phyloP scores from a whole-genome alignment of 805 yeast species.

The Middelhovenomyces tepae region DNA sequence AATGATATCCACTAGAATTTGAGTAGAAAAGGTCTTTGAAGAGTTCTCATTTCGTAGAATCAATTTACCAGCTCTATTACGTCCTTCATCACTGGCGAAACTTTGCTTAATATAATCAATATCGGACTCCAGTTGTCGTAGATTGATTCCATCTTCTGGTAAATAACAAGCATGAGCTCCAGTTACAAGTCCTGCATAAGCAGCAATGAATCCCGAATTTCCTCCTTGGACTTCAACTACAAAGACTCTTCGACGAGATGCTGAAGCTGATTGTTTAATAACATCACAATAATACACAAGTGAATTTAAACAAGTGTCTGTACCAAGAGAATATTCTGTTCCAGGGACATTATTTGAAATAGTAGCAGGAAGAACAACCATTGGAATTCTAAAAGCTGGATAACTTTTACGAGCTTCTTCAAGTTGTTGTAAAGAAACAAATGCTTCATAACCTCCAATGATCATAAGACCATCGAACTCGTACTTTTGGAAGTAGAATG shows the following conservation, averaged over 20 bases:
- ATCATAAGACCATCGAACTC: slow-evolving; percentile 80
- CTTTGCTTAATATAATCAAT: slow-evolving; percentile 58
- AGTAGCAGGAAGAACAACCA: slow-evolving; percentile 90
- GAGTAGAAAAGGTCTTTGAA: slow-evolving; percentile 72
- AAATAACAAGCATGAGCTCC: slow-evolving; percentile 90
- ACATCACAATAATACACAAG: slow-evolving; percentile 90
- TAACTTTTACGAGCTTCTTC: slow-evolving; percentile 66
- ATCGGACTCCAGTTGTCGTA: slow-evolving; percentile 66
- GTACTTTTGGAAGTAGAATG: slow-evolving; percentile 86
- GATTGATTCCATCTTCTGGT: slow-evolving; percentile 73
- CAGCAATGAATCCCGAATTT: slow-evolving; percentile 87
- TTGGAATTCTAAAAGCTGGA: slow-evolving; percentile 90
- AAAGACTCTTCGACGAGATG: slow-evolving; percentile 88
- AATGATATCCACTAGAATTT: slow-evolving; percentile 74
- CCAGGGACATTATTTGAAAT: slow-evolving; percentile 99
- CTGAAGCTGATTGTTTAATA: slow-evolving; percentile 88
- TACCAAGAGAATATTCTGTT: slow-evolving; percentile 89
- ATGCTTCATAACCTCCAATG: slow-evolving; percentile 98
- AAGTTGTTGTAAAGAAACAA: slow-evolving; percentile 70
- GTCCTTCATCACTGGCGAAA: slow-evolving; percentile 67
- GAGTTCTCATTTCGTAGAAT: slow-evolving; percentile 79
- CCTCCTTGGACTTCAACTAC: slow-evolving; percentile 99
- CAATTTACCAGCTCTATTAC: slow-evolving; percentile 76
- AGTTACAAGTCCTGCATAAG: slow-evolving; percentile 71
- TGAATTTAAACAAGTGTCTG: slow-evolving; percentile 91